Conservation (phyloP, 257 asterid species). For the Knoxia roxburghii region DNA sequence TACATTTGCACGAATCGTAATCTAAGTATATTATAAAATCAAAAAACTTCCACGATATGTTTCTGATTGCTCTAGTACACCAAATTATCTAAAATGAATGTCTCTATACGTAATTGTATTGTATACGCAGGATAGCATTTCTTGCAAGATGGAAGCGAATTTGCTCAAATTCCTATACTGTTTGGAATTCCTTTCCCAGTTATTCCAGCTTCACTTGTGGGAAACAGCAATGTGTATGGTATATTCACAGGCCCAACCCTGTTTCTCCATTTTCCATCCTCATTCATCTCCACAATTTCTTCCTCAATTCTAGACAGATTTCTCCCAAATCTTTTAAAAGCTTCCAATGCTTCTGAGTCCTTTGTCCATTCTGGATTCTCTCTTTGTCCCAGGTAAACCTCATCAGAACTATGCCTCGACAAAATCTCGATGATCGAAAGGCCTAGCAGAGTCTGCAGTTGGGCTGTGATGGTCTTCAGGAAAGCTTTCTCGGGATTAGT, state of each 20-base stretch:
- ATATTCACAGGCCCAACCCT: constrained; percentile 62
- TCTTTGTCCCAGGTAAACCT: constrained; percentile 65
- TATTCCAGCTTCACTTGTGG: constrained; percentile 60
- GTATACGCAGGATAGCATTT: no score
- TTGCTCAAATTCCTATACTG: constrained; percentile 35
- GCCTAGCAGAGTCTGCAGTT: constrained; percentile 52
- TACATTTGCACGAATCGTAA: no score
- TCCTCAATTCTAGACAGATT: constrained; percentile 46
- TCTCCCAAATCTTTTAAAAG: constrained; percentile 48
- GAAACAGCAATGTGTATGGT: constrained; percentile 65
- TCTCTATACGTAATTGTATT: no score
- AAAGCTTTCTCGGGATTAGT: constrained; percentile 55
- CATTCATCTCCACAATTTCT: constrained; percentile 42
- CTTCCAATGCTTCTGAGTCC: constrained; percentile 41
- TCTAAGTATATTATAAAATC: no score
- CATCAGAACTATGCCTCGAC: constrained; percentile 71
- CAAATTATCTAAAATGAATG: no score
- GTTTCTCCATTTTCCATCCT: constrained; percentile 52
- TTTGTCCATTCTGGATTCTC: constrained; percentile 67
- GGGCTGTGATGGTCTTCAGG: constrained; percentile 64
- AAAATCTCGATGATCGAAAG: constrained; percentile 59
- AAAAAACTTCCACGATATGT: no score
- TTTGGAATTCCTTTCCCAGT: constrained; percentile 82
- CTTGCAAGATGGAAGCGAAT: no score
- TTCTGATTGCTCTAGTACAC: no score